These are phyloP conservation scores for Aspergillus brunneoviolaceus DNA, from an alignment of 2,329 filamentous ascomycete genomes.

Conservation along the genomic window DNA sequence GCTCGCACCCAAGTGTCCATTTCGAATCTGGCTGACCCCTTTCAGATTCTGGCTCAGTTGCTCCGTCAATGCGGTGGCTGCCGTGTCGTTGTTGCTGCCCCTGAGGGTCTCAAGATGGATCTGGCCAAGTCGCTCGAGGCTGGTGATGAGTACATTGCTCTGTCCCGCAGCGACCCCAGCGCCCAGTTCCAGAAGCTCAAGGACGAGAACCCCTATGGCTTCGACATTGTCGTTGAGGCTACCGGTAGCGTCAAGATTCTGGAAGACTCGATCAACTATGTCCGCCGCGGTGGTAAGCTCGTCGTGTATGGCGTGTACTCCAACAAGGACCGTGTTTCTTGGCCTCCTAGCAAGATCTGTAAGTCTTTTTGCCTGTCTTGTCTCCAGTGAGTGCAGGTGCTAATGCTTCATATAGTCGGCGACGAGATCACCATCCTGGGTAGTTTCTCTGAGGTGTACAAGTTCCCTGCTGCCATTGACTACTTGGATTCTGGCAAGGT, in stretches of 20 bases:
- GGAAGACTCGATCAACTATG: conserved; percentile 69
- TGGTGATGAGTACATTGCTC: conserved; percentile 49
- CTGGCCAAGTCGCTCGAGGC: conserved; percentile 55
- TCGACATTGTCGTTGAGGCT: conserved; percentile 71
- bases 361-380: conserved; percentile 29
- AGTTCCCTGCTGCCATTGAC: conserved; percentile 62
- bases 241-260: conserved; percentile 69
- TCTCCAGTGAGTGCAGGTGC: neutral
- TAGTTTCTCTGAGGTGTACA: conserved; percentile 71
- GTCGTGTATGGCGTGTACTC: conserved; percentile 72
- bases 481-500: conserved; percentile 50
- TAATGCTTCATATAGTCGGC: conserved; percentile 37
- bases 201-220: conserved; percentile 67
- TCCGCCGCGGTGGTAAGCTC: conserved; percentile 68
- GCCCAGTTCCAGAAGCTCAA: conserved; percentile 64
- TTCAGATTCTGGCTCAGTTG: conserved; percentile 58
- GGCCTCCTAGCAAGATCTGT: conserved; percentile 72
- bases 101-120: conserved; percentile 68
- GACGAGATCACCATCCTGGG: conserved; percentile 71
- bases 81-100: conserved; percentile 68
- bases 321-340: conserved; percentile 61
- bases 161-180: conserved; percentile 52
- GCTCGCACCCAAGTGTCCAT: conserved; percentile 62
- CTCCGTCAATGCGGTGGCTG: conserved; percentile 66
- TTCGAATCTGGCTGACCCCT: conserved; percentile 64